Evolutionary conservation across 2,329 filamentous ascomycete genomes (phyloP), one percentile per base, ranked within the genome.

Genomic region (Diaporthe sp.): DNA sequence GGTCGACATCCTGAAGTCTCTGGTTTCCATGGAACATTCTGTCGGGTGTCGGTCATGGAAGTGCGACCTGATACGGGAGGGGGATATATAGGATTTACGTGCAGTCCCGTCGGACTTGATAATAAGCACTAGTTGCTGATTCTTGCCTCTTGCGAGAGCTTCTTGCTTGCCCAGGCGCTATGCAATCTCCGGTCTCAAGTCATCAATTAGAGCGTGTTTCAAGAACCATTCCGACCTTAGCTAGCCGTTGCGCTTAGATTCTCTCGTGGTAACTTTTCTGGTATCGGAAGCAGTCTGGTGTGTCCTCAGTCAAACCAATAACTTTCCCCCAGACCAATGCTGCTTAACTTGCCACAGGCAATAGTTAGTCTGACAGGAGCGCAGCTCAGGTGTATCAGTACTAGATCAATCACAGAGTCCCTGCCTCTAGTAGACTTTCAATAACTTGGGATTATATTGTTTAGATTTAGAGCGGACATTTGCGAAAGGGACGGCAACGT

Each of bases 41-140:
- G 53, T 55, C 6, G 4, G 25, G 13, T 55, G 25, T 12, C 17
- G 53, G 13, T 7, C 4, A 8, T 17, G 53, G 25, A 55, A 55
- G 12, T 55, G 25, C 13, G 6, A 28, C 5, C 12, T 9, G 53
- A 31, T 31, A 12, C 25, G 53, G 13, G 53, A 53, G 49, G 49
- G 49, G 8, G n/a, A 53, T 55, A 31, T 20, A 9, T 17, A 17
- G 13, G 53, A 55, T 17, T 31, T 17, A 13, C 3, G 37, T 55
- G 25, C 25, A 55, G 4, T 55, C 15, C 15, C 17, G 25, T 55
- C 12, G 25, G 25, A 13, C 13, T 31, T 28, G 53, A 55, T 31
- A 17, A 55, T 55, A 55, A 55, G 53, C 53, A 55, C 53, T 55
- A 55, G 20, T 55, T 55, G 25, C n/a, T 49, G 44, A 49, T 49